Evolutionary conservation across 176 grass and related monocot genomes (phyloP).

Genomic region (Puccinellia tenuiflora): DNA sequence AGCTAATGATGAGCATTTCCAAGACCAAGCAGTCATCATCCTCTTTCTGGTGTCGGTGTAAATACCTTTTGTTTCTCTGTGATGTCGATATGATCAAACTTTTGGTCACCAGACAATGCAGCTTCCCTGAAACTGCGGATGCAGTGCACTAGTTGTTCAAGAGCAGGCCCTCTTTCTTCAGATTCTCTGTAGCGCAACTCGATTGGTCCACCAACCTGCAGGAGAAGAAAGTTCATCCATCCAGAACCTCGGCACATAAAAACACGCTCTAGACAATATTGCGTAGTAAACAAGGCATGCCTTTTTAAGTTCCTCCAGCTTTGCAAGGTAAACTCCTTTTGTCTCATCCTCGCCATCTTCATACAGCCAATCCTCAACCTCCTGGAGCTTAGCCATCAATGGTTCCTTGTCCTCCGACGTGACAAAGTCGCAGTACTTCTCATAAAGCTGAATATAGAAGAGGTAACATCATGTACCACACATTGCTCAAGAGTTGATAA

Average conservation of each 20-base stretch:
- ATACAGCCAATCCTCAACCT: conserved; percentile 93
- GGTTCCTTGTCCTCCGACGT: conserved; percentile 53
- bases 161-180: conserved; percentile 30
- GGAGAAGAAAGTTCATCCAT: background rate
- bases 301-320: conserved; percentile 88
- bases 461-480: background rate
- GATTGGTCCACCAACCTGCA: conserved; percentile 71
- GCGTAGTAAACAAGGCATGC: background rate
- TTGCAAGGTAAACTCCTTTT: conserved; percentile 89
- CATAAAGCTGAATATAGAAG: conserved; percentile 49
- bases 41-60: background rate
- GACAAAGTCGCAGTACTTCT: conserved; percentile 79
- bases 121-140: conserved; percentile 80
- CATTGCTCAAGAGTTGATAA: background rate
- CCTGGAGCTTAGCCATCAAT: conserved; percentile 64
- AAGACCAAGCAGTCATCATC: background rate
- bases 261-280: background rate
- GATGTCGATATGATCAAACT: conserved; percentile 85
- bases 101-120: conserved; percentile 58
- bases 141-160: conserved; percentile 55
- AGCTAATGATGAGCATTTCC: background rate
- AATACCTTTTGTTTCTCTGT: conserved; percentile 85
- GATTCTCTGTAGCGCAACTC: conserved; percentile 68
- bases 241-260: background rate
- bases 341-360: conserved; percentile 96